phyloP scores from a whole-genome alignment of 2,329 filamentous ascomycete species.

The Aureobasidium sp. region DNA sequence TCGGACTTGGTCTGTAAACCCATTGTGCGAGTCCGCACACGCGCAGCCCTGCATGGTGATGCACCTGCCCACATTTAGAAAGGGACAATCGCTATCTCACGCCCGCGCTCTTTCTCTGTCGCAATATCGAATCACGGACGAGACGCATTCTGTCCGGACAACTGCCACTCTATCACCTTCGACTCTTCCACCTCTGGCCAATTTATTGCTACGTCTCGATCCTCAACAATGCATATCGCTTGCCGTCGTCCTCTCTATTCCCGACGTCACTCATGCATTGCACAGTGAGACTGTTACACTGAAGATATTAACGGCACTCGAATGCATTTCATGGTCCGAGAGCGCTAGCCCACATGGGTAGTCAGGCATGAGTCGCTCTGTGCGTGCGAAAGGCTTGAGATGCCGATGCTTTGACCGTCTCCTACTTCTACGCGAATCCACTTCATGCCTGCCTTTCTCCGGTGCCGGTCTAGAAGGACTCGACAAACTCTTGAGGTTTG shows the following conservation, averaged over 20 bases:
- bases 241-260: neutral
- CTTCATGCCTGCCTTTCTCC: neutral
- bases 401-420: conserved; percentile 13
- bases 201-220: neutral
- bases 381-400: conserved; percentile 1
- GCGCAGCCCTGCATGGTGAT: conserved; percentile 1
- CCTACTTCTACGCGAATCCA: neutral
- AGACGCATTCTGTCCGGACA: neutral
- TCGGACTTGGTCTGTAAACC: neutral
- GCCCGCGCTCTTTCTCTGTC: neutral
- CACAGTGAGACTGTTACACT: neutral
- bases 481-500: neutral
- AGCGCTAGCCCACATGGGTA: conserved; percentile 9
- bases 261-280: neutral
- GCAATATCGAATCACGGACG: neutral
- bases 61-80: conserved; percentile 5
- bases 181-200: neutral
- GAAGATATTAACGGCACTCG: neutral
- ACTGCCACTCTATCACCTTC: neutral
- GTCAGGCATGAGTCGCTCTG: neutral
- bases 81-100: neutral
- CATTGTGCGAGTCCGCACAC: conserved; percentile 4
- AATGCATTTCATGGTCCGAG: neutral
- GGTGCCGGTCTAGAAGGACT: neutral
- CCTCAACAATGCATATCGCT: neutral